phyloP scores from a whole-genome alignment of 208 protist genomes.

The Leishmania tarentolae region DNA sequence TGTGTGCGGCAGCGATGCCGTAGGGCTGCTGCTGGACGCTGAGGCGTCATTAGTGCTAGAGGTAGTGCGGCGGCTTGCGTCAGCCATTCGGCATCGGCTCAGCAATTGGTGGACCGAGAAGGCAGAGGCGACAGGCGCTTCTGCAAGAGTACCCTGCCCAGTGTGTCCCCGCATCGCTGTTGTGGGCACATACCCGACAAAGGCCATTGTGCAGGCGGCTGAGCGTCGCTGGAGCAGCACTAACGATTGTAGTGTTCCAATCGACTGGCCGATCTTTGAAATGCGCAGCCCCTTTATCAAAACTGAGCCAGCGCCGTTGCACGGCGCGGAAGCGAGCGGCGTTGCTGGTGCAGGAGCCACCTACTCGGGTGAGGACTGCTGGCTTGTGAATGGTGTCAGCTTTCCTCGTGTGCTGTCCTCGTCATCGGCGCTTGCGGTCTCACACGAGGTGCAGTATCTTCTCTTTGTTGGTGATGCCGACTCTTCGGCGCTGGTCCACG shows the following conservation, averaged over 20 bases:
- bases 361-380: constrained; percentile 11
- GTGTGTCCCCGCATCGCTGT: constrained; percentile 21
- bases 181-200: constrained; percentile 27
- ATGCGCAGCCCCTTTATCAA: not conserved
- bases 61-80: constrained; percentile 31
- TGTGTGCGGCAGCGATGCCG: not conserved
- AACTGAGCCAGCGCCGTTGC: not conserved
- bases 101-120: constrained; percentile 7
- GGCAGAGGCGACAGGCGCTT: not conserved
- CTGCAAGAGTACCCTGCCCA: not conserved
- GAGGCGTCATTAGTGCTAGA: constrained; percentile 24
- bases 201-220: constrained; percentile 19
- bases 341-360: not conserved
- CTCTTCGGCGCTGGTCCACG: constrained; percentile 52
- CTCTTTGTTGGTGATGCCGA: constrained; percentile 65
- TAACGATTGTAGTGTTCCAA: not conserved
- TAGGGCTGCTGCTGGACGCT: not conserved
- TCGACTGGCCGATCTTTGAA: constrained; percentile 34
- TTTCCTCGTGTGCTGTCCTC: constrained; percentile 38
- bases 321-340: not conserved
- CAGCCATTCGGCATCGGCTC: constrained; percentile 7
- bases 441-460: constrained; percentile 52
- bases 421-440: not conserved
- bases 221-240: constrained; percentile 6
- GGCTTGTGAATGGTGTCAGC: constrained; percentile 72